Percentiles rank a stretch among this genome's conserved stretches.
Evolutionary conservation across 2,329 filamentous ascomycete genomes (phyloP).

Genomic region (Hawksworthiomyces lignivorus): DNA sequence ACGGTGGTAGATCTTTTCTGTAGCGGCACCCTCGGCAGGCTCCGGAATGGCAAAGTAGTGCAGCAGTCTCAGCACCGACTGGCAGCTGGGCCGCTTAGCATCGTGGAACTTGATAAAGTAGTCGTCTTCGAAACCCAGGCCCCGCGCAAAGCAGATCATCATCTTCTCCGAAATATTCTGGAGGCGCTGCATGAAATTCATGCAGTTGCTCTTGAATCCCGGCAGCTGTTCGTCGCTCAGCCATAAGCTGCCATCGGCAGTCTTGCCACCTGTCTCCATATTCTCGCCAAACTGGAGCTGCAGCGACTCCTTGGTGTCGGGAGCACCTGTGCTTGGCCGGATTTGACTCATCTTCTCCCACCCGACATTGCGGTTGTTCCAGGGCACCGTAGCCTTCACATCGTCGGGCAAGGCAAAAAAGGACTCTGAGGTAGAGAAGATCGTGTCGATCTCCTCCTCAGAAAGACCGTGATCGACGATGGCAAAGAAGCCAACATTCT

Average conservation of each 20-base stretch:
- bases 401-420: constrained; percentile 48
- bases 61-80: constrained; percentile 38
- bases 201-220: constrained; percentile 36
- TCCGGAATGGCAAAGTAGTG: constrained; percentile 16
- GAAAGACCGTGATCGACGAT: constrained; percentile 40
- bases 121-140: constrained; percentile 41
- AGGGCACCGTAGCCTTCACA: constrained; percentile 46
- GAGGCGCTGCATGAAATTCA: constrained; percentile 46
- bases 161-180: constrained; percentile 47
- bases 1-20: constrained; percentile 42
- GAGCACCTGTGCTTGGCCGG: constrained; percentile 49
- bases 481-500: constrained; percentile 53
- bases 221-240: constrained; percentile 36
- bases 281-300: constrained; percentile 50
- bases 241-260: constrained; percentile 33
- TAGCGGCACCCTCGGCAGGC: constrained; percentile 26
- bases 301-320: constrained; percentile 55
- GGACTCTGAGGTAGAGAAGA: constrained; percentile 26
- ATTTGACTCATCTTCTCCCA: constrained; percentile 55
- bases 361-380: constrained; percentile 47
- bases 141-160: constrained; percentile 52
- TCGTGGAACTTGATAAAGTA: constrained; percentile 51
- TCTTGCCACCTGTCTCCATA: constrained; percentile 38
- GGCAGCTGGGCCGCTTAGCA: constrained; percentile 37
- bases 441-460: constrained; percentile 35